Evolutionary conservation across 805 yeast species (phyloP), one percentile per base, ranked within the genome.

Genomic region (Kodamaea kakaduensis): DNA sequence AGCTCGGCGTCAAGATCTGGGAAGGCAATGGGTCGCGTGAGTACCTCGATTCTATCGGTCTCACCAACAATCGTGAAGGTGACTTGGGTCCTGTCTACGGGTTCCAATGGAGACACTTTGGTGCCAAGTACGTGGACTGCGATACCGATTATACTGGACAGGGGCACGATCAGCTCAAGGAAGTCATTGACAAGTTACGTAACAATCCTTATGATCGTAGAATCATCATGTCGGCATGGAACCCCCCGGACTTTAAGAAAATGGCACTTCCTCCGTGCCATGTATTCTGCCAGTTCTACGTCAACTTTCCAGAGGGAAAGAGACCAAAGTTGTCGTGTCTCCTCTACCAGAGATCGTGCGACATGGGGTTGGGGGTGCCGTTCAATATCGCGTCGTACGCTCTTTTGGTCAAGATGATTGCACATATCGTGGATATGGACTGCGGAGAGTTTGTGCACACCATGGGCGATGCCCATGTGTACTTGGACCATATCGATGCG

Each of bases 231-330:
- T 81, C 94, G 29, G 98, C 99, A 0, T 93, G 99, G 99, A 93
- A 93, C 53, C 98, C 99, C 3, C 89, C 96, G 2, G 99, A 89
- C 51, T 85, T 90, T 54, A 72, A 77, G 34, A 70, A 78, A 44
- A 93, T 93, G 99, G 99, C 99, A 0, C 70, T 93, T 36, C 99
- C 99, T 9, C 99, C 99, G 17, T 93, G 99, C 54, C 99, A 93
- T 59, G 94, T 93, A 16, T 85, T 93, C 54, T 81, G 95, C 37
- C 99, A 93, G 60, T 93, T 93, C 54, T 93, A 84, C 56, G 98
- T 93, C 25, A 84, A 75, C 50, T 84, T 84, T 64, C 90, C 95
- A n/a, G 55, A 61, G 32, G 66, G 65, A 17, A 40, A 54, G 3
- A 77, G 62, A 48, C 94, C 94, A 15, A 78, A 72, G 50, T 71